phyloP scores from a whole-genome alignment of 2,329 filamentous ascomycete genomes.

The Clonostachys sp. region DNA sequence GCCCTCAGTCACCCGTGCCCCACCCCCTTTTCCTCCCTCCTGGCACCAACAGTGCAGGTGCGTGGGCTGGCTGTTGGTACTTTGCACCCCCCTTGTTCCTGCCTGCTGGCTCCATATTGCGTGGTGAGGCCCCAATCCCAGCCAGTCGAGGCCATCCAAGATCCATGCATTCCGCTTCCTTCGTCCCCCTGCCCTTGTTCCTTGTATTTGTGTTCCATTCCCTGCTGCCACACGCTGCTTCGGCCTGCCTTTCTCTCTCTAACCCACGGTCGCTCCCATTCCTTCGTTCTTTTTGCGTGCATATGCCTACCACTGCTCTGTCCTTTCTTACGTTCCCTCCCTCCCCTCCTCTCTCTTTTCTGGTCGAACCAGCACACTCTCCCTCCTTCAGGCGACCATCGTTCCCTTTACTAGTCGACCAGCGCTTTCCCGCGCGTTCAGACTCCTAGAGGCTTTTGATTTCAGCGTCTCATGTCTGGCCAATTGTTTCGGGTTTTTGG shows the following conservation, averaged over 20 bases:
- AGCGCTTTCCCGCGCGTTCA: conserved; percentile 2
- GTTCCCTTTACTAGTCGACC: conserved; percentile 8
- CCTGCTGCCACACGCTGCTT: background rate
- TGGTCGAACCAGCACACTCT: background rate
- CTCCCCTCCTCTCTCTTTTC: background rate
- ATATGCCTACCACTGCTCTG: background rate
- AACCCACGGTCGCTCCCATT: background rate
- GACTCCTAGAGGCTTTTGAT: too few relatives aligned
- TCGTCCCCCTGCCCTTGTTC: too few relatives aligned
- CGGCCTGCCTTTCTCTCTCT: background rate
- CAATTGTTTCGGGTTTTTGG: too few relatives aligned
- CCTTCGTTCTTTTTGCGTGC: background rate
- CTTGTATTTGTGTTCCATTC: background rate
- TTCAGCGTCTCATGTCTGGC: conserved; percentile 1
- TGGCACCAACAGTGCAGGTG: too few relatives aligned
- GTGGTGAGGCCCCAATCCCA: too few relatives aligned
- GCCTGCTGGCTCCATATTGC: too few relatives aligned
- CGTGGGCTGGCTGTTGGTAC: too few relatives aligned
- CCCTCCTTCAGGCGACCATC: conserved; percentile 5
- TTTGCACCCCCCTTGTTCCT: too few relatives aligned
- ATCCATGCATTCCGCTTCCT: too few relatives aligned
- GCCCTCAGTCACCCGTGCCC: too few relatives aligned
- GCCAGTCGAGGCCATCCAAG: too few relatives aligned
- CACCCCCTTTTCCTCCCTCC: too few relatives aligned
- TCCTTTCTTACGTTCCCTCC: conserved; percentile 1